phyloP scores from a whole-genome alignment of 441 rosid genomes.

The Aquilaria agallochum region DNA sequence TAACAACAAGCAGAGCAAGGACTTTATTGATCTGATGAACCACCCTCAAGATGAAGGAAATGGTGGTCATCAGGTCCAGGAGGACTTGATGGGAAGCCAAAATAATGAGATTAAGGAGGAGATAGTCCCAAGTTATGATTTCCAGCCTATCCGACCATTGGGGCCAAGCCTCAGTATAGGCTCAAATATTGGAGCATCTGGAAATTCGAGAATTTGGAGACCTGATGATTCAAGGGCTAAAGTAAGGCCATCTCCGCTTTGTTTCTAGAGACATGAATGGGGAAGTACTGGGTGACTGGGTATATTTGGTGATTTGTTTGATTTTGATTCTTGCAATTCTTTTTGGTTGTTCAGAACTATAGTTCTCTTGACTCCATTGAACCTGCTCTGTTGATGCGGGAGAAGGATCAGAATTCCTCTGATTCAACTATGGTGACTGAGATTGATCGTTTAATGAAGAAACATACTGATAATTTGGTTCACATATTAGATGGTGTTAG shows the following conservation, averaged over 20 bases:
- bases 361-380: constrained; percentile 60
- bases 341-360: constrained; percentile 42
- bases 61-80: constrained; percentile 19
- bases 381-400: constrained; percentile 45
- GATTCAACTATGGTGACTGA: constrained; percentile 44
- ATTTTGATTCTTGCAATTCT: neutral
- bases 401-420: constrained; percentile 39
- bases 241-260: constrained; percentile 22
- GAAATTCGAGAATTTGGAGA: constrained; percentile 38
- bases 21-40: constrained; percentile 55
- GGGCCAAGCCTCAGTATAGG: constrained; percentile 35
- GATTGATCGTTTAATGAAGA: constrained; percentile 72
- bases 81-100: constrained; percentile 11
- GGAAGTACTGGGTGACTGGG: neutral
- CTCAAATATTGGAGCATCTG: constrained; percentile 34
- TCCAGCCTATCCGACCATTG: constrained; percentile 59
- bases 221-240: constrained; percentile 39
- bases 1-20: constrained; percentile 19
- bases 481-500: constrained; percentile 69
- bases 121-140: constrained; percentile 84
- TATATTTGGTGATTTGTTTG: constrained; percentile 4
- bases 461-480: constrained; percentile 59
- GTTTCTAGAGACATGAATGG: neutral
- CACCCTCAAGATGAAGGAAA: constrained; percentile 37
- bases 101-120: constrained; percentile 54